Base-by-base conservation (phyloP, 2,329 filamentous ascomycete genomes). In the Claviceps quebecensis region DNA sequence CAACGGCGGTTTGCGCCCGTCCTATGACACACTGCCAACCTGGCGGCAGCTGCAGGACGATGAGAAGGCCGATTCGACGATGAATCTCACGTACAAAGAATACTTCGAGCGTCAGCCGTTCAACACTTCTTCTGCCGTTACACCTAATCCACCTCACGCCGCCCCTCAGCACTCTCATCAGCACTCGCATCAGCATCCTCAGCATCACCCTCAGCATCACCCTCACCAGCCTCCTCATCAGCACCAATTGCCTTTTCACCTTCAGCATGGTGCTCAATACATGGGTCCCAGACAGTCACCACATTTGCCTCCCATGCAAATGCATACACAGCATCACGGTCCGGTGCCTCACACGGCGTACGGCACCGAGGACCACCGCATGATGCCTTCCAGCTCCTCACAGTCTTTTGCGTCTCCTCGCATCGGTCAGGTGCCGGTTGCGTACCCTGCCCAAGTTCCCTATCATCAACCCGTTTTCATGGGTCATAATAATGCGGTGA, bases 361-460 rank as follows among this genome's bases (percentile, higher is more conserved):
- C 57, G 87, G 83, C 59, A 83, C 81, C 58, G 90, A 95, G 58
- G 86, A 89, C 53, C 87, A 90, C 61, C 81, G 89, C 49, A 95
- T 96, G 86, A 86, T 93, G 70, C 87, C 86, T 53, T 86, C 83
- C 6, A 89, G 84, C 57, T 89, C 86, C 23, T 83, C 83, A 3
- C 88, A 90, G 60, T 87, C 88, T 2, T 93, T 88, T 65, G 84
- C 87, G 8, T 95, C 90, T 16, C 89, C 91, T 47, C 81, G 89
- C 48, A 77, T 89, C 58, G 77, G 81, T 49, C 84, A 83, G 56
- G 76, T 81, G 16, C 80, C 82, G 34, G 79, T 87, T 65, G 78
- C 78, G 3, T 90, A 89, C 58, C 78, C 83, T 55, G 77, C 78
- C 22, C 83, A 87, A 61, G 75, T 88, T 58, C 76, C 78, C 14